These are phyloP conservation scores for Chaetomium sp. DNA, from an alignment of 2,329 filamentous ascomycete species.

Conservation along the genomic window DNA sequence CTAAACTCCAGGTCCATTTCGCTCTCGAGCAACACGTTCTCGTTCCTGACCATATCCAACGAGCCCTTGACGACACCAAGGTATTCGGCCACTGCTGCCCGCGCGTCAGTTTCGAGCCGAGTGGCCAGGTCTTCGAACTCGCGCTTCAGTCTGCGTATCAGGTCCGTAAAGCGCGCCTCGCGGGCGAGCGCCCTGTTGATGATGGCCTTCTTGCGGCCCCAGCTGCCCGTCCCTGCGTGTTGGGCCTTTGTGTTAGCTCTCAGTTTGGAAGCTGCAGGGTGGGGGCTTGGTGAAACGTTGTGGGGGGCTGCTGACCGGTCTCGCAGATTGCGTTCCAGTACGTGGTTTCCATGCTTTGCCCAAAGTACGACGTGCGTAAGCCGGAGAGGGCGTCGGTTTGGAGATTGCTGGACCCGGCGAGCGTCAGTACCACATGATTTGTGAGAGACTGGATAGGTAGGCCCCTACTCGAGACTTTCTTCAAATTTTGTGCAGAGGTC, in stretches of 20 bases:
- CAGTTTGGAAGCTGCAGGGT: too few relatives aligned
- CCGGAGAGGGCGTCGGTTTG: conserved; percentile 42
- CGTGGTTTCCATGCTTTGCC: conserved; percentile 41
- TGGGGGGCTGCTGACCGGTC: conserved; percentile 36
- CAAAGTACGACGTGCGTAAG: conserved; percentile 44
- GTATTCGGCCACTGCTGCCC: conserved; percentile 29
- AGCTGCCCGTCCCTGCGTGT: conserved; percentile 40
- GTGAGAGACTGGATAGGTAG: background rate
- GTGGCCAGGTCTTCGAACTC: conserved; percentile 33
- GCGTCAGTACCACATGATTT: background rate
- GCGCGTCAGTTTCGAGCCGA: conserved; percentile 34
- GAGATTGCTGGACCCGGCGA: conserved; percentile 37
- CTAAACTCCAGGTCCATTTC: conserved; percentile 44
- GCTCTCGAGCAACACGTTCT: conserved; percentile 44
- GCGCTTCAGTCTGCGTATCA: conserved; percentile 37
- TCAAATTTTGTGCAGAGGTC: conserved; percentile 35
- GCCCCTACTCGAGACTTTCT: conserved; percentile 19
- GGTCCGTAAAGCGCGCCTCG: conserved; percentile 38
- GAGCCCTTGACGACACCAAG: conserved; percentile 37
- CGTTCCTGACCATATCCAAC: conserved; percentile 43
- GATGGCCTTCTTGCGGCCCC: conserved; percentile 41
- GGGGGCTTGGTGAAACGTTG: too few relatives aligned
- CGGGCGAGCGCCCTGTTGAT: conserved; percentile 38
- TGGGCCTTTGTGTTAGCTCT: too few relatives aligned
- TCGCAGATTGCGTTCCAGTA: conserved; percentile 41